These are phyloP conservation scores for Chaetomiaceae sp. DNA, from an alignment of 2,329 filamentous ascomycete genomes.

Conservation along the genomic window DNA sequence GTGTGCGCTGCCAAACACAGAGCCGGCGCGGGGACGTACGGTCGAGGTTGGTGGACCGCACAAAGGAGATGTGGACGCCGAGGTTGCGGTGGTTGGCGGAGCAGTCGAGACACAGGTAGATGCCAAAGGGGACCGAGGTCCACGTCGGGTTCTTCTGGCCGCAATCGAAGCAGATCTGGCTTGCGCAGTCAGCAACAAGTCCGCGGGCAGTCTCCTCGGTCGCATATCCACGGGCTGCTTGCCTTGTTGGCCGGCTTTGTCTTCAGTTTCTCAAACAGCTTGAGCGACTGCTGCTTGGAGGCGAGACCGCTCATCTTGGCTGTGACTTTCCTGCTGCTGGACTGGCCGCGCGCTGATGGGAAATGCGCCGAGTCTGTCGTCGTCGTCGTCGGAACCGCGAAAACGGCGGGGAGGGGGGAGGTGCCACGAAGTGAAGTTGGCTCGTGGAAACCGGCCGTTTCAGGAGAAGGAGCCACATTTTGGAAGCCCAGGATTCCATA, in stretches of 20 bases:
- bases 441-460: constrained; percentile 20
- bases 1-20: background rate
- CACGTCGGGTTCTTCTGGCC: constrained; percentile 96
- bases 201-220: background rate
- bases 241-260: constrained; percentile 93
- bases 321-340: constrained; percentile 4
- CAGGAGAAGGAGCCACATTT: constrained; percentile 30
- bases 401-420: background rate
- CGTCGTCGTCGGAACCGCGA: background rate
- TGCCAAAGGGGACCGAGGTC: constrained; percentile 94
- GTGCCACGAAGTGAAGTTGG: background rate
- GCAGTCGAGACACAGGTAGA: constrained; percentile 97
- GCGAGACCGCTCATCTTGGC: constrained; percentile 62
- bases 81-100: constrained; percentile 95
- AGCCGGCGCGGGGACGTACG: constrained; percentile 55
- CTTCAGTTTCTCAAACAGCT: constrained; percentile 97
- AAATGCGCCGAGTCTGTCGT: background rate
- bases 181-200: constrained; percentile 17
- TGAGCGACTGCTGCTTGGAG: constrained; percentile 89
- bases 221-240: constrained; percentile 20
- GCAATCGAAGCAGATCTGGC: constrained; percentile 94
- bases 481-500: constrained; percentile 26
- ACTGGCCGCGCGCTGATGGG: background rate
- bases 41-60: constrained; percentile 95
- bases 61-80: constrained; percentile 98